Evolutionary conservation across 768 basidiomycete species (phyloP), one percentile per base, ranked within the genome.

Genomic region (Xerocomus potaroensis): DNA sequence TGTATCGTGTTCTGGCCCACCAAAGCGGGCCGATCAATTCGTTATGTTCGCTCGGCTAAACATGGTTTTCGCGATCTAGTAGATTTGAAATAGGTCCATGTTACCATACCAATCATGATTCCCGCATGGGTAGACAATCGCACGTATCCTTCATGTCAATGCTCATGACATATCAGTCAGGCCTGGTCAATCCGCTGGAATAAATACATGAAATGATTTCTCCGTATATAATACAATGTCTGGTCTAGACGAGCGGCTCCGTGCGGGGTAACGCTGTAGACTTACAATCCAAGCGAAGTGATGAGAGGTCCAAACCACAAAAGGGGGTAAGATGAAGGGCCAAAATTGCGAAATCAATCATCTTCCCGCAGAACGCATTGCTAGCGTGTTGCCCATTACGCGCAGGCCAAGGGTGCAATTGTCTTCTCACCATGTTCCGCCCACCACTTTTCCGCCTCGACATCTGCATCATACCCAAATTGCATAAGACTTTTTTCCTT

Each of bases 391-490:
- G 19, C 37, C 15, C 37, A 21, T 51, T 35, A 58, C 48, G 50
- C n/a, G 24, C 49, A 47, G 9, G 55, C 59, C 47, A 59, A 24
- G 33, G 36, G 26, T 9, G 29, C 54, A 24, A 53, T 45, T 35
- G 33, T 48, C 14, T 41, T 34, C 22, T 58, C 49, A 1, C 71
- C 73, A 6, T 62, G 47, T 12, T 63, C 60, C 1, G 33, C 48
- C 77, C 76, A 79, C 76, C 79, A 82, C 45, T 55, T 55, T 36
- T 80, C 75, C 6, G 72, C 78, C 29, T 65, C 77, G 9, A 22
- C 60, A 36, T 81, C 78, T 0, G 78, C 76, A 47, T 81, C 79
- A 49, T 81, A 80, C 12, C 70, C 68, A 60, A 80, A 82, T 54
- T 76, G 72, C 5, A 52, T 53, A 29, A 38, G 47, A 43, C 62